Evolutionary conservation across 2,329 filamentous ascomycete species (phyloP).

Genomic region (Sclerotinia subarctica): DNA sequence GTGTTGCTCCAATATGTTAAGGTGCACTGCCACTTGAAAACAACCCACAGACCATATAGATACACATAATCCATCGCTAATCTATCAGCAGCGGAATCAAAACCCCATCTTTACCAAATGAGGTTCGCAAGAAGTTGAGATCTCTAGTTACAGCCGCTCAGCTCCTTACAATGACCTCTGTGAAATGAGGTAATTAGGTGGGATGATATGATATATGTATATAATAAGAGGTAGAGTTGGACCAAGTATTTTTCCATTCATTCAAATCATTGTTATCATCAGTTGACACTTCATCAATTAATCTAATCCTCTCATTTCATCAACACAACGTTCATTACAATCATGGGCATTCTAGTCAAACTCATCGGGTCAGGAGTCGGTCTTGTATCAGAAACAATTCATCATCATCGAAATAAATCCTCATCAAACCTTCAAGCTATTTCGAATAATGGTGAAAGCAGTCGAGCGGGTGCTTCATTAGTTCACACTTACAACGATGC

Average conservation of each 20-base stretch:
- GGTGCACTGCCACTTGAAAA: background rate
- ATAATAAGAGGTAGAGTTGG: constrained; percentile 1
- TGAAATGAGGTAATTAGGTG: background rate
- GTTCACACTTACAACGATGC: constrained; percentile 17
- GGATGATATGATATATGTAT: background rate
- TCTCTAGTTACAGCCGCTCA: background rate
- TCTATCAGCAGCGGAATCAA: background rate
- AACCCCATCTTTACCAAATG: background rate
- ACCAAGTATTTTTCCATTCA: background rate
- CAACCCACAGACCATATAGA: background rate
- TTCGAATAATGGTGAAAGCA: constrained; percentile 25
- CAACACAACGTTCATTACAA: background rate
- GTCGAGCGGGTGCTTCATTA: constrained; percentile 15
- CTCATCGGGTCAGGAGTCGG: constrained; percentile 33
- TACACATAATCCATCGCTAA: background rate
- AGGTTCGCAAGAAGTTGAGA: constrained; percentile 12
- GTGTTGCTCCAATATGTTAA: background rate
- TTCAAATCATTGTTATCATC: background rate
- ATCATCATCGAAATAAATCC: constrained; percentile 22
- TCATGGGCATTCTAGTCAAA: constrained; percentile 30
- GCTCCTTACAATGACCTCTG: background rate
- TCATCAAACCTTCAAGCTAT: constrained; percentile 3
- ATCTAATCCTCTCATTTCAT: background rate
- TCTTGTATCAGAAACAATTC: constrained; percentile 32
- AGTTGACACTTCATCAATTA: background rate